Evolutionary conservation across 2,329 filamentous ascomycete species (phyloP).

Genomic region (Aspergillus pseudoterreus): DNA sequence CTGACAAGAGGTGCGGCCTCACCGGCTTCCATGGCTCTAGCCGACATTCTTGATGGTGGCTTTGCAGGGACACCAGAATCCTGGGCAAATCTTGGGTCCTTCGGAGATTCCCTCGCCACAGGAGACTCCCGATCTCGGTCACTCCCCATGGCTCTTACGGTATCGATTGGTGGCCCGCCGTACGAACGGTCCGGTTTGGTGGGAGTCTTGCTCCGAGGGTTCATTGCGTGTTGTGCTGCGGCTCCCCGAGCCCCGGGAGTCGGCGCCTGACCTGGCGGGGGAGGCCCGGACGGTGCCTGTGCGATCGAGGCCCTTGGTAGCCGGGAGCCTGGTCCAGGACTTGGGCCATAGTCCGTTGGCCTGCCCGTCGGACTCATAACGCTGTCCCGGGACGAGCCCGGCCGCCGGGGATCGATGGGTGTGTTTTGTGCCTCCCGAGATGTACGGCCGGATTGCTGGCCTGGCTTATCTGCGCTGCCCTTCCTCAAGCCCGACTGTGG

Average conservation of each 20-base stretch:
- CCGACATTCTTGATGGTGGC: slow-evolving; percentile 37
- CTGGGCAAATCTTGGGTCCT: slow-evolving; percentile 32
- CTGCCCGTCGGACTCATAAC: slow-evolving; percentile 27
- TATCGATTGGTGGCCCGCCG: slow-evolving; percentile 40
- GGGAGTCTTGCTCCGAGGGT: slow-evolving; percentile 48
- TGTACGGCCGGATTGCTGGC: slow-evolving; percentile 36
- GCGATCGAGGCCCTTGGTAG: slow-evolving; percentile 58
- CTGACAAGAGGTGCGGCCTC: slow-evolving; percentile 44
- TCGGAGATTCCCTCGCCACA: slow-evolving; percentile 42
- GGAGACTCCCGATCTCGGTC: slow-evolving; percentile 48
- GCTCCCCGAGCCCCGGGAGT: slow-evolving; percentile 54
- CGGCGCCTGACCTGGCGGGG: slow-evolving; percentile 62
- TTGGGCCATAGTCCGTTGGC: slow-evolving; percentile 28
- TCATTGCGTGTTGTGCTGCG: slow-evolving; percentile 26
- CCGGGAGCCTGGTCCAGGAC: slow-evolving; percentile 49
- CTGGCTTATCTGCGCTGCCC: slow-evolving; percentile 43
- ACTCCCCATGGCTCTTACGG: slow-evolving; percentile 38
- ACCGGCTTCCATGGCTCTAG: slow-evolving; percentile 46
- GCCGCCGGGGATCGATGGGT: slow-evolving; percentile 37
- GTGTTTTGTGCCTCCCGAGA: slow-evolving; percentile 42
- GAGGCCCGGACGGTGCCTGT: slow-evolving; percentile 60
- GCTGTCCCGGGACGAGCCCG: slow-evolving; percentile 44
- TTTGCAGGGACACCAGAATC: slow-evolving; percentile 60
- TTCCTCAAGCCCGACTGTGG: slow-evolving; percentile 38
- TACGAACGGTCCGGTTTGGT: slow-evolving; percentile 47